Base-by-base conservation (phyloP, 257 asterid species). In the Striga asiatica region DNA sequence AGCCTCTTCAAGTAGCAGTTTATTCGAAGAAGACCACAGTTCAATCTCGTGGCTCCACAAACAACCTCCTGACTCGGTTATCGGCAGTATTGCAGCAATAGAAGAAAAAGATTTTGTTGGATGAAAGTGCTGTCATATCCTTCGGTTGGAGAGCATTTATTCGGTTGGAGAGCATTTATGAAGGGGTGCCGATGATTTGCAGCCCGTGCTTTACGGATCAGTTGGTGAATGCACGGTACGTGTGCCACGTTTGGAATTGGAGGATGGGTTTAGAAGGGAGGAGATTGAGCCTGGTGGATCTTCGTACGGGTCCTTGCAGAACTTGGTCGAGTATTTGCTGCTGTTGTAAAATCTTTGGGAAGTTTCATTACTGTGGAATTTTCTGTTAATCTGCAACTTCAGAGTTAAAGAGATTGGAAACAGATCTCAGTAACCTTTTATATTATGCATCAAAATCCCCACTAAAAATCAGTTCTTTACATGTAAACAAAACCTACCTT, bases 221-320 rank as follows among this genome's bases (percentile, higher is more conserved):
- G 48, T 54, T 38, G 11, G 75, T 63, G 60, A 78, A 78, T 55
- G 72, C 81, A 8, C 62, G 76, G 29, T 74, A 71, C 21, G 81
- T 69, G n/a, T 69, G 69, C 55, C 73, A 72, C 31, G 67, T 78
- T 4, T 78, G 84, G 81, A 63, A 29, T 51, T 78, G 68, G 84
- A 75, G 69, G 63, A 32, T 46, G 74, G 66, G 0, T n/a, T 64
- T 45, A 54, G 21, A 1, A 67, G 67, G 67, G 77, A 25, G 6
- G 39, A 54, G 35, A 52, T 76, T 5, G 23, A 35, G 61, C 49
- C 42, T 2, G 71, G 76, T 24, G 83, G 83, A 0, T 74, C 77
- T 65, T 80, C 78, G 0, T 50, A 58, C 53, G 67, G 69, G 17
- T 66, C 74, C 5, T 39, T 74, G 0, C 50, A 17, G 45, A 55